phyloP scores from a whole-genome alignment of 768 basidiomycete species.

The Epithele typhae region DNA sequence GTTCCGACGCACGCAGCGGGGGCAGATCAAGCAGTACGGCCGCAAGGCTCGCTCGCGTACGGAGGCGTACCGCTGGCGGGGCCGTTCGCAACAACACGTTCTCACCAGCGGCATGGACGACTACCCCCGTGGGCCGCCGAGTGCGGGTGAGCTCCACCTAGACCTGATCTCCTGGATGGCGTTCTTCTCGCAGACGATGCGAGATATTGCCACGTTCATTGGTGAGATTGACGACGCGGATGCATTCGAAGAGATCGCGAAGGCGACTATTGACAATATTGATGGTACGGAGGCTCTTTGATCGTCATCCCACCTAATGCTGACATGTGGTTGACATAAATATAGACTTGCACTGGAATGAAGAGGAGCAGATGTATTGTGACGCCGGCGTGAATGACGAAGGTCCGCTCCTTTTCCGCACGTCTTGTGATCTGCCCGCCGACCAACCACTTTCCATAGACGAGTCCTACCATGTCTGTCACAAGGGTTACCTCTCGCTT shows the following conservation, averaged over 20 bases:
- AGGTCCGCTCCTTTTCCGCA: slow-evolving; percentile 45
- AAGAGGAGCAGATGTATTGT: slow-evolving; percentile 89
- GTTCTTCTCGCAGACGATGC: slow-evolving; percentile 94
- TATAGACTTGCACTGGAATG: slow-evolving; percentile 89
- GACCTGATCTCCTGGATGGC: slow-evolving; percentile 97
- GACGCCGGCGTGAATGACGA: slow-evolving; percentile 83
- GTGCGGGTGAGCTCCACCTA: slow-evolving; percentile 87
- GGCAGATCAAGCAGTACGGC: slow-evolving; percentile 88
- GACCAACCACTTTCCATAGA: slow-evolving; percentile 43
- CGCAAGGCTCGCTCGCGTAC: slow-evolving; percentile 80
- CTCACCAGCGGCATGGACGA: slow-evolving; percentile 96
- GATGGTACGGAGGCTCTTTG: slow-evolving; percentile 49
- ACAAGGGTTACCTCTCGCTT: slow-evolving; percentile 89
- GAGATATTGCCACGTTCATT: slow-evolving; percentile 79
- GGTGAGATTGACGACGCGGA: slow-evolving; percentile 80
- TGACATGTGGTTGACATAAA: not conserved
- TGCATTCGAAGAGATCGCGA: slow-evolving; percentile 75
- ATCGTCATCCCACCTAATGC: not conserved
- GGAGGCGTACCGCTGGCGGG: slow-evolving; percentile 94
- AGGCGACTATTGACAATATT: slow-evolving; percentile 79
- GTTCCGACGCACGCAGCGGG: slow-evolving; percentile 93
- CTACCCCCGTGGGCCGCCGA: slow-evolving; percentile 87
- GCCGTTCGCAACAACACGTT: slow-evolving; percentile 80
- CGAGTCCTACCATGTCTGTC: slow-evolving; percentile 87
- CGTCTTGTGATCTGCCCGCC: not conserved